Percentiles rank a stretch among this genome's conserved stretches.
Conservation (phyloP, 73 alveolate species). For the Breviolum minutum region DNA sequence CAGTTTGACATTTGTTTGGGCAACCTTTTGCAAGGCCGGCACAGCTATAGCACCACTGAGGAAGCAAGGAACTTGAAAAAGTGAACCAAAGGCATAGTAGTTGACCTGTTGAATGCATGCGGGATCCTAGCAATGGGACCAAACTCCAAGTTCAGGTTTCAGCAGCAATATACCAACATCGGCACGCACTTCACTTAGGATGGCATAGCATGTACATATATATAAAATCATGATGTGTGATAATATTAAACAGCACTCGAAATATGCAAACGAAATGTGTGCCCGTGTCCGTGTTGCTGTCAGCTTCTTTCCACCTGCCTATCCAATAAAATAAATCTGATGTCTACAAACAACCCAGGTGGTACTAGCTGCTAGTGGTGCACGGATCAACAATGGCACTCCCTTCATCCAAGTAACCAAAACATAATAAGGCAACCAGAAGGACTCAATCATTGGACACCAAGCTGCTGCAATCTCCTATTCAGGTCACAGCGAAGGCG, state of each 20-base stretch:
- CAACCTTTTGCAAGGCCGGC: conserved; percentile 63
- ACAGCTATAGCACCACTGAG: conserved; percentile 56
- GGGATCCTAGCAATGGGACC: background rate
- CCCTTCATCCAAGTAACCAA: conserved; percentile 17
- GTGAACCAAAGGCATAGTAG: conserved; percentile 56
- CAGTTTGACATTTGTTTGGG: conserved; percentile 17
- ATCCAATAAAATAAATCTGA: too few species aligned
- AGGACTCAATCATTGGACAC: conserved; percentile 56
- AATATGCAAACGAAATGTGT: too few species aligned
- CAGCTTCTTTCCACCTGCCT: too few species aligned
- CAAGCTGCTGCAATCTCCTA: conserved; percentile 48
- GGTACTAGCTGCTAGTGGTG: too few species aligned
- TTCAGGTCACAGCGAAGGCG: background rate
- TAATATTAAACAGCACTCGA: too few species aligned
- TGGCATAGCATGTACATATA: too few species aligned
- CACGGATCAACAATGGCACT: background rate
- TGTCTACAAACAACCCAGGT: too few species aligned
- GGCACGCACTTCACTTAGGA: too few species aligned
- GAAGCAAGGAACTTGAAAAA: conserved; percentile 58
- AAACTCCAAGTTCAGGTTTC: too few species aligned
- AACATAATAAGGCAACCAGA: conserved; percentile 73
- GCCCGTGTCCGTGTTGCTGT: too few species aligned
- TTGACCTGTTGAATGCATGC: conserved; percentile 30
- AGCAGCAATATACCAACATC: too few species aligned
- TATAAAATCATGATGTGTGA: too few species aligned